Percentiles rank a stretch among this genome's conserved stretches.
Conservation (phyloP, 768 basidiomycete genomes). For the Kwoniella shandongensis region DNA sequence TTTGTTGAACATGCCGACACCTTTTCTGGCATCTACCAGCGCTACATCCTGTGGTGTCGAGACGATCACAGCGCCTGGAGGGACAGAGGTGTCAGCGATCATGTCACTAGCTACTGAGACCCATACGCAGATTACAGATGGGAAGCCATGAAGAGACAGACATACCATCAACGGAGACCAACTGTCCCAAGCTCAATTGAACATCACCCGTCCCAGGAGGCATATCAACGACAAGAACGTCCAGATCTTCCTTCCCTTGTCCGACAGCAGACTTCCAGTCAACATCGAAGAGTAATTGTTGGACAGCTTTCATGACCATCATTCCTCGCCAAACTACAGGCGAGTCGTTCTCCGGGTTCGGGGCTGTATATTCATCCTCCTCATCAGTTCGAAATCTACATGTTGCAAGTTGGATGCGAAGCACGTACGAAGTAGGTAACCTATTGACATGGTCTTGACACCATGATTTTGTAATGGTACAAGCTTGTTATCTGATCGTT, state of each 20-base stretch:
- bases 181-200: slow-evolving; percentile 82
- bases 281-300: slow-evolving; percentile 92
- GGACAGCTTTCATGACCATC: slow-evolving; percentile 98
- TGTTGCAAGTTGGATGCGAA: not conserved
- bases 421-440: slow-evolving; percentile 70
- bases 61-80: slow-evolving; percentile 80
- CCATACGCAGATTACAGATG: too few species aligned
- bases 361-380: slow-evolving; percentile 50
- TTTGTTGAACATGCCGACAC: slow-evolving; percentile 88
- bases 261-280: slow-evolving; percentile 66
- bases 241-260: slow-evolving; percentile 57
- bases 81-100: not conserved
- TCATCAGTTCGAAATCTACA: too few species aligned
- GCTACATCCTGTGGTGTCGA: slow-evolving; percentile 96
- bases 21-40: slow-evolving; percentile 84
- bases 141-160: not conserved
- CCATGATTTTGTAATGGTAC: slow-evolving; percentile 84
- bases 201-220: slow-evolving; percentile 98
- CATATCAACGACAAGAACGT: slow-evolving; percentile 89
- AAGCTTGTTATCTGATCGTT: slow-evolving; percentile 63
- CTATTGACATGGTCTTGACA: slow-evolving; percentile 94
- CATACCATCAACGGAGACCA: slow-evolving; percentile 78
- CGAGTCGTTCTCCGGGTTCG: slow-evolving; percentile 63
- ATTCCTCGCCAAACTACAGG: slow-evolving; percentile 93
- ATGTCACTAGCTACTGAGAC: too few species aligned